Percentiles rank a stretch among this genome's conserved stretches.
phyloP scores from a whole-genome alignment of 1,284 basidiomycete genomes.

The Termitomyces sp. region DNA sequence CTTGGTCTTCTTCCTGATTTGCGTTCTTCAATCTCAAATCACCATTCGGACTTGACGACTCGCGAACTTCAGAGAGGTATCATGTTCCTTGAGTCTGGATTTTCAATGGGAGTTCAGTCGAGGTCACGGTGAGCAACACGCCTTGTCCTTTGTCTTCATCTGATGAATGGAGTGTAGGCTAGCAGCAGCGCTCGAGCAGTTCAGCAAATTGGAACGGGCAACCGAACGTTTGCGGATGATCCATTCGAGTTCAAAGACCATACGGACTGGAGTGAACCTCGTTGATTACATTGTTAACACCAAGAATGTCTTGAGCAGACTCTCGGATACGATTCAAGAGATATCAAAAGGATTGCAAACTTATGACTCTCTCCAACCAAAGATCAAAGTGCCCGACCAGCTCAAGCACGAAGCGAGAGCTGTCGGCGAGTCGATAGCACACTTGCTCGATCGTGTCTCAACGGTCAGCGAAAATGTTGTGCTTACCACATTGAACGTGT shows the following conservation, averaged over 20 bases:
- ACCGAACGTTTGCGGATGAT: constrained; percentile 27
- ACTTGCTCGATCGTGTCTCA: constrained; percentile 20
- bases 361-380: constrained; percentile 30
- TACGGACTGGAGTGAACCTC: constrained; percentile 25
- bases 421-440: constrained; percentile 18
- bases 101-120: constrained; percentile 55
- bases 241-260: constrained; percentile 19
- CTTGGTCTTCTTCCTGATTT: constrained; percentile 67
- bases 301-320: constrained; percentile 30
- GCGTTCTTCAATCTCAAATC: constrained; percentile 58
- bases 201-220: constrained; percentile 22
- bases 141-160: neutral
- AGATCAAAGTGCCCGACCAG: constrained; percentile 18
- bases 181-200: constrained; percentile 24
- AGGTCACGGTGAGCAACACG: constrained; percentile 37
- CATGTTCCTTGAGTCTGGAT: constrained; percentile 76
- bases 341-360: constrained; percentile 28
- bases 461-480: constrained; percentile 24
- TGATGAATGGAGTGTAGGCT: constrained; percentile 29
- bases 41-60: constrained; percentile 80
- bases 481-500: constrained; percentile 26
- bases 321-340: constrained; percentile 38
- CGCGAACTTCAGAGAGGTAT: constrained; percentile 82
- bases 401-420: constrained; percentile 26
- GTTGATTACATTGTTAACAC: constrained; percentile 25